Evolutionary conservation across 2,329 filamentous ascomycete genomes (phyloP).

Genomic region (Penicillium sp.): DNA sequence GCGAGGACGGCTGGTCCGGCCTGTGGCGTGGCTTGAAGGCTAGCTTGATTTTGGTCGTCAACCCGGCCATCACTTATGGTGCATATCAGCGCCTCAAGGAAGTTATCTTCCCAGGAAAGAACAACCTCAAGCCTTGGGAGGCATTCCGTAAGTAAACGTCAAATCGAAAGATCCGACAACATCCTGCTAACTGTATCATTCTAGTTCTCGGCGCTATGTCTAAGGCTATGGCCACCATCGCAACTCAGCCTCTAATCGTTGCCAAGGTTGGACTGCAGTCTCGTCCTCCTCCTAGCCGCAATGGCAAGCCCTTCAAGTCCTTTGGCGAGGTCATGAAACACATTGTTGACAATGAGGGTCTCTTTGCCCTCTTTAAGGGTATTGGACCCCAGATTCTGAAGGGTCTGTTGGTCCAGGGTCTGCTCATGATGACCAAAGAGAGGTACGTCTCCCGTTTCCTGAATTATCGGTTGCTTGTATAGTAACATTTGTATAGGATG

Average conservation of each 20-base stretch:
- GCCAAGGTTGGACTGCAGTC: constrained; percentile 97
- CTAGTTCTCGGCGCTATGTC: constrained; percentile 86
- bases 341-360: constrained; percentile 83
- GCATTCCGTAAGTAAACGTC: constrained; percentile 72
- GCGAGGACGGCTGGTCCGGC: constrained; percentile 82
- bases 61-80: constrained; percentile 96
- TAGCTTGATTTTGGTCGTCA: constrained; percentile 89
- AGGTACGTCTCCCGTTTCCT: constrained; percentile 51
- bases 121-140: constrained; percentile 73
- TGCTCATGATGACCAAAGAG: constrained; percentile 99
- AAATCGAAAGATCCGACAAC: neutral
- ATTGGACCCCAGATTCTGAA: constrained; percentile 93
- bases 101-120: constrained; percentile 70
- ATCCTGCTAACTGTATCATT: constrained; percentile 14
- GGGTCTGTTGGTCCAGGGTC: constrained; percentile 86
- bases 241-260: constrained; percentile 92
- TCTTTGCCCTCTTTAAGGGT: constrained; percentile 86
- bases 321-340: constrained; percentile 94
- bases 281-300: constrained; percentile 74
- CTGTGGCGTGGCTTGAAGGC: constrained; percentile 95
- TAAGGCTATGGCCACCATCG: constrained; percentile 85
- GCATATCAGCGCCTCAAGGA: constrained; percentile 87
- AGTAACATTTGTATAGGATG: constrained; percentile 54
- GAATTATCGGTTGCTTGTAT: constrained; percentile 2
- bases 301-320: constrained; percentile 87